A percentile compares a stretch with the other conserved stretches of the same genome.
phyloP scores from a whole-genome alignment of 1,284 basidiomycete species.

The Ganoderma boninense region DNA sequence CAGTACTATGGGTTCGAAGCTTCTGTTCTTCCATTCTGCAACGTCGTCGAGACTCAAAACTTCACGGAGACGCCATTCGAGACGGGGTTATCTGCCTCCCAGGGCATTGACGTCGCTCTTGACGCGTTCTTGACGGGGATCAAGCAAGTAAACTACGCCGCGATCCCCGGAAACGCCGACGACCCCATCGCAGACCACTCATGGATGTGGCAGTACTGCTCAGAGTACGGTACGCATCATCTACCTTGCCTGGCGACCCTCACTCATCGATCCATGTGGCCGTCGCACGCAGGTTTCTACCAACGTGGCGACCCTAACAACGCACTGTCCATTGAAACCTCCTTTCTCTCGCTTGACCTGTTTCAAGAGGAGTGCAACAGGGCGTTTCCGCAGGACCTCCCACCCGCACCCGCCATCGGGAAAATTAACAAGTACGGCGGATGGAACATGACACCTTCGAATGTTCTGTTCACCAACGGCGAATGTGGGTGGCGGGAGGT shows the following conservation, averaged over 20 bases:
- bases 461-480: conserved; percentile 58
- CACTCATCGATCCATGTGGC: not conserved
- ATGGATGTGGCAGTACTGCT: conserved; percentile 64
- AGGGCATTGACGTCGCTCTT: conserved; percentile 47
- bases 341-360: conserved; percentile 51
- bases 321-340: conserved; percentile 55
- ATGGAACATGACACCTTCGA: conserved; percentile 58
- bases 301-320: conserved; percentile 56
- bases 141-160: conserved; percentile 54
- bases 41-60: conserved; percentile 55
- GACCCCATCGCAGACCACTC: conserved; percentile 53
- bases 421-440: conserved; percentile 59
- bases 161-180: conserved; percentile 49
- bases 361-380: conserved; percentile 55
- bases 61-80: conserved; percentile 48
- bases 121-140: conserved; percentile 52
- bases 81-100: conserved; percentile 46
- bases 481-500: conserved; percentile 47
- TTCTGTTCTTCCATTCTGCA: conserved; percentile 56
- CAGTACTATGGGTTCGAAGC: conserved; percentile 57
- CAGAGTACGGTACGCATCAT: conserved; percentile 52
- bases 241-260: not conserved
- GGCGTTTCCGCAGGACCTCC: conserved; percentile 47
- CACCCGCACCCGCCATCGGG: conserved; percentile 50
- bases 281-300: conserved; percentile 48